Evolutionary conservation across 192 early-diverging fungal species (phyloP).

Genomic region (Umbelopsis ramanniana): DNA sequence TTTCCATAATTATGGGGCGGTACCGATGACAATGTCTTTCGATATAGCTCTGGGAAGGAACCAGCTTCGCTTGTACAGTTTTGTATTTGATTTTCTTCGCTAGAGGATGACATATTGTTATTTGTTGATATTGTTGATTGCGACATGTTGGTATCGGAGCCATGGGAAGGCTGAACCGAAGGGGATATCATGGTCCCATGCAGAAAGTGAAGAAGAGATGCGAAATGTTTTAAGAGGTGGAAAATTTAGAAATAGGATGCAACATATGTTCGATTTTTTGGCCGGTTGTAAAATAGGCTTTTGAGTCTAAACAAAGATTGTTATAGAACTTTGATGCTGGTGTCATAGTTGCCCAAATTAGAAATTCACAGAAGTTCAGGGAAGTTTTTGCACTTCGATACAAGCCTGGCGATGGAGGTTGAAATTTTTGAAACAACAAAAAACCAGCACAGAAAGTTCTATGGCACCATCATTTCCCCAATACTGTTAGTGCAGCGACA

Average conservation of each 20-base stretch:
- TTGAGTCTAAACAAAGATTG: background rate
- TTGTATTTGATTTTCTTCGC: background rate
- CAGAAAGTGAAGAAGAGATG: background rate
- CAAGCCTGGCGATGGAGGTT: too few relatives aligned
- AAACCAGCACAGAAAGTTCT: too few relatives aligned
- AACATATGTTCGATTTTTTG: too few relatives aligned
- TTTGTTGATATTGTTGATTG: background rate
- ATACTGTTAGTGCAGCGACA: too few relatives aligned
- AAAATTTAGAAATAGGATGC: background rate
- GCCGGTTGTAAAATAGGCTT: background rate
- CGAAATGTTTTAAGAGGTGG: background rate
- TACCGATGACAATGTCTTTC: background rate
- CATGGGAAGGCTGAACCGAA: background rate
- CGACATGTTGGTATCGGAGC: background rate
- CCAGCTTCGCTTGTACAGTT: background rate
- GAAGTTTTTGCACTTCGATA: background rate
- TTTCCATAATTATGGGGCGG: background rate
- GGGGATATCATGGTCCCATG: background rate
- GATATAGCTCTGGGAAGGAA: constrained; percentile 11
- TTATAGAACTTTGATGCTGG: background rate
- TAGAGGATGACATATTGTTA: background rate
- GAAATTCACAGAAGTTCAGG: constrained; percentile 8
- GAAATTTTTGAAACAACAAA: too few relatives aligned
- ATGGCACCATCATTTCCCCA: too few relatives aligned
- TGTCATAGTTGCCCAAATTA: background rate